Percentiles rank a stretch among this genome's conserved stretches.
Conservation (phyloP, 345 rosid genomes). For the Eucalyptus tenuipes region DNA sequence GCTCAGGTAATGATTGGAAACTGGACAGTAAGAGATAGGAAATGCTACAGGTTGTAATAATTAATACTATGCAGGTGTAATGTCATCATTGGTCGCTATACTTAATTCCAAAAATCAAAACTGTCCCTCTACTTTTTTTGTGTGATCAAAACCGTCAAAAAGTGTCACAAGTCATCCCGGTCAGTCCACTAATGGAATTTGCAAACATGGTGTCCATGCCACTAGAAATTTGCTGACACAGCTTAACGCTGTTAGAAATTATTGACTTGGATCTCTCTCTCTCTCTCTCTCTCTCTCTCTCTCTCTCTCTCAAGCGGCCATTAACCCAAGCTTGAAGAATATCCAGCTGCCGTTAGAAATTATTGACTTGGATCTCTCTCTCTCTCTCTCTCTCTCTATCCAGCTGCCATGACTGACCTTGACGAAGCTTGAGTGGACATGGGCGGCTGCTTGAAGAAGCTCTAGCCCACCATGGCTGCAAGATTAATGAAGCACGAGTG, state of each 20-base stretch:
- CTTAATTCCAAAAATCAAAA: neutral
- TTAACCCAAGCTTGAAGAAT: neutral
- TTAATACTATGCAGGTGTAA: neutral
- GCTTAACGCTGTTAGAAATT: neutral
- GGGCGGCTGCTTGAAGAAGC: neutral
- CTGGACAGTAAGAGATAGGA: neutral
- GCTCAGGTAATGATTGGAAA: neutral
- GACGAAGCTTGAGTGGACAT: neutral
- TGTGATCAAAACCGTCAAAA: neutral
- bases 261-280: neutral
- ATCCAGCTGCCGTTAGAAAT: too few relatives aligned
- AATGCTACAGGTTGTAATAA: neutral
- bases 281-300: too few relatives aligned
- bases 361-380: too few relatives aligned
- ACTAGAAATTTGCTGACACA: neutral
- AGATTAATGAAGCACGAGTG: neutral
- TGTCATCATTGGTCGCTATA: neutral
- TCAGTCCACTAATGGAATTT: neutral
- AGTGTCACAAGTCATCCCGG: neutral
- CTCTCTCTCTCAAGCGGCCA: neutral
- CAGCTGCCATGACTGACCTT: neutral
- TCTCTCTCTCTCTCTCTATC: too few relatives aligned
- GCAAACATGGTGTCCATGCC: neutral
- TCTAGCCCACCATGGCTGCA: neutral
- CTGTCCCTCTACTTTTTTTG: too few relatives aligned